Evolutionary conservation across 768 basidiomycete species (phyloP).

Genomic region (Termitomyces sp.): DNA sequence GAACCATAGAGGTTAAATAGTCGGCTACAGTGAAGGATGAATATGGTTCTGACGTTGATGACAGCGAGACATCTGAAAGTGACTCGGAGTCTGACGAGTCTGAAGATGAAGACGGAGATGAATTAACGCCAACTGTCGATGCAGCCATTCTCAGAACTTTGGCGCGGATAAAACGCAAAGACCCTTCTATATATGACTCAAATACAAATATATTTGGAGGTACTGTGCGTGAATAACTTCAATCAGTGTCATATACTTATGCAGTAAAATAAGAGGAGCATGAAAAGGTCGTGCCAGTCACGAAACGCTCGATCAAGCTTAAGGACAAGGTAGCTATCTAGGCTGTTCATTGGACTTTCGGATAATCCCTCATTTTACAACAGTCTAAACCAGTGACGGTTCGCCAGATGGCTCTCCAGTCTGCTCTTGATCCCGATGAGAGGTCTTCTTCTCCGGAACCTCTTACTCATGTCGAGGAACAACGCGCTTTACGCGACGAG

Average conservation of each 20-base stretch:
- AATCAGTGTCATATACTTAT: not conserved
- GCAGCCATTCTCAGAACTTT: constrained; percentile 91
- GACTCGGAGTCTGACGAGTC: constrained; percentile 76
- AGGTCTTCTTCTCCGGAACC: constrained; percentile 54
- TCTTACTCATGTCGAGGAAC: constrained; percentile 66
- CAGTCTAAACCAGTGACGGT: constrained; percentile 72
- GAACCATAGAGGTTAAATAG: not conserved
- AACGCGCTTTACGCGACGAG: constrained; percentile 67
- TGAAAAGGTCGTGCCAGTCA: constrained; percentile 34
- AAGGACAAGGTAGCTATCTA: constrained; percentile 46
- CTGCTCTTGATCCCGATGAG: constrained; percentile 47
- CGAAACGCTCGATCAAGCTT: constrained; percentile 17
- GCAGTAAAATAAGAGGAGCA: constrained; percentile 54
- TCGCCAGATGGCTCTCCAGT: constrained; percentile 65
- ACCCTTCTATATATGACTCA: constrained; percentile 79
- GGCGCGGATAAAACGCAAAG: constrained; percentile 73
- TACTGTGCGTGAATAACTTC: constrained; percentile 20
- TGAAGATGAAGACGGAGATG: constrained; percentile 93
- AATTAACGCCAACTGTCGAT: constrained; percentile 89
- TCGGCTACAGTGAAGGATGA: constrained; percentile 71
- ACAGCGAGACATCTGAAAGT: constrained; percentile 40
- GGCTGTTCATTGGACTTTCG: not conserved
- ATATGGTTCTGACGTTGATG: constrained; percentile 72
- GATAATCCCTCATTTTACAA: not conserved
- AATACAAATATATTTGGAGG: constrained; percentile 75